Base-by-base conservation (phyloP, 306 rosid species). In the Trichosanthes truncata region DNA sequence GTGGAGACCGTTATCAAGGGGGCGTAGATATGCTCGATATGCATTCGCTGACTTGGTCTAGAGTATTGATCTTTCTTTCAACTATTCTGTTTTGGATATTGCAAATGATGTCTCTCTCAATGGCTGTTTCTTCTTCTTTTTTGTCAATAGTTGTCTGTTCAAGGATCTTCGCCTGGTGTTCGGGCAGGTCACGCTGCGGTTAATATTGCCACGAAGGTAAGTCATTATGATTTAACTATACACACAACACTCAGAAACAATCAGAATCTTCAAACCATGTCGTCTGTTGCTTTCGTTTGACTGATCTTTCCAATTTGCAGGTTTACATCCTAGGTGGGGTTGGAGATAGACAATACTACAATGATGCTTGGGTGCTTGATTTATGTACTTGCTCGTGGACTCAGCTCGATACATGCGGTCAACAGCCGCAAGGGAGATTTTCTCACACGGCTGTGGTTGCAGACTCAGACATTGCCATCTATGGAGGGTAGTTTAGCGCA, bases 151-250 rank as follows among this genome's bases (percentile, higher is more conserved):
- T 72, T 95, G 87, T 85, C 87, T 40, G 90, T 88, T 85, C 97
- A 89, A 83, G 99, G 97, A 75, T 88, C 90, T 87, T 89, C 93
- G 4, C 99, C 99, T 0, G 97, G 97, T 23, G 92, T 86, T 36
- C 85, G 99, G 63, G 99, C 99, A 1, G 99, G 99, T 59, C 99
- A 95, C 81, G 91, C 99, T 0, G 91, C 96, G 59, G 94, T 91
- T 33, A 95, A 62, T 69, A 81, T 93, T 63, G 96, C 97, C 74
- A 87, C 92, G 21, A 91, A 90, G 97, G 99, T 74, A 69, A 92
- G 93, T 83, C 36, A 35, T 82, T 12, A 45, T 41, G 20, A 36
- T 41, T 49, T 11, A 53, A 23, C 55, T 9, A 14, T n/a, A 9
- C 9, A 74, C 14, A 60, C 67, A 12, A 26, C 41, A 76, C 18